Evolutionary conservation across 176 grass and related monocot species (phyloP), one percentile per base, ranked within the genome.

Genomic region (Musa itinerans): DNA sequence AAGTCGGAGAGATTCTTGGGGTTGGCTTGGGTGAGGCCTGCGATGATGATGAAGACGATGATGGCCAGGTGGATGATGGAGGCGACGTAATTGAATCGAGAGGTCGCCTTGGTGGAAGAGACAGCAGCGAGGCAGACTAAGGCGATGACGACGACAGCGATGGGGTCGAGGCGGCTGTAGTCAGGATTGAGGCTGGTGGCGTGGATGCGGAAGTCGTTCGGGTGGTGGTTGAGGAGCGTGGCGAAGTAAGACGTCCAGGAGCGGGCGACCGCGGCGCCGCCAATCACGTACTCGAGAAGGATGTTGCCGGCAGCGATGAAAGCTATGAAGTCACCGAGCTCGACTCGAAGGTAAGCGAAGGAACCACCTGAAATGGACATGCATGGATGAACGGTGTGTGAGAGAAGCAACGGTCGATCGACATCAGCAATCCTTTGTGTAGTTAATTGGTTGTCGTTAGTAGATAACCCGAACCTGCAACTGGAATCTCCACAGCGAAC

Each of bases 191-290:
- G 43, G 11, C 29, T 10, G 26, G 48, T 6, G 58, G 34, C 55
- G 58, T 76, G 57, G 74, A 76, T 76, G 29, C 74, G 57, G 58
- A 76, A 64, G 34, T 76, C 74, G 34, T 63, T 63, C 10, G 75
- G 59, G 4, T 52, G 48, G 11, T 52, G 75, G 58, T 77, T 77
- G n/a, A 77, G 58, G 58, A 77, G 75, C 0, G 75, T 77, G 11
- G 75, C 75, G 34, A 77, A 77, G 48, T 77, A 77, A 11, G 75
- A 77, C 2, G 75, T 77, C 75, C 75, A 77, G 1, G 75, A 12
- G 4, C 75, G 57, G 1, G 75, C 29, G n/a, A 77, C 75, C 2
- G 75, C 75, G 17, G 75, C 75, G 49, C 48, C 12, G 11, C 59
- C 11, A n/a, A 77, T 52, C 17, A 77, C 26, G 61, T 64, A 77